Percentiles rank a stretch among this genome's conserved stretches.
phyloP scores from a whole-genome alignment of 2,329 filamentous ascomycete species.

The Nemania serpens region DNA sequence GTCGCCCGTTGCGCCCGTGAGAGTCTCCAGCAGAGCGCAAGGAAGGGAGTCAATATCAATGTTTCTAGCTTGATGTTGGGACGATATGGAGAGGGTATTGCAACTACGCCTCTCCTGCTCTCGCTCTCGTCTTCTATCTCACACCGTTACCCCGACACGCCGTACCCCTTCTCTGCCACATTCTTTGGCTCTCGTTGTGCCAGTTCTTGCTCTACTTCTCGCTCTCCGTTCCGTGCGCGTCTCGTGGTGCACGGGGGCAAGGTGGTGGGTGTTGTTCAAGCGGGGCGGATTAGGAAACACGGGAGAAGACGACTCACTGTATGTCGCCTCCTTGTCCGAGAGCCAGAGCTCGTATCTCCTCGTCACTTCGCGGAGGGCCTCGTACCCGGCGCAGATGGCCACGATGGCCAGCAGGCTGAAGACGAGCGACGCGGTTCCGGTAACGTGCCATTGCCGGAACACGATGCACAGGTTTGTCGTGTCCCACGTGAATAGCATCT shows the following conservation, averaged over 20 bases:
- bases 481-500: conserved; percentile 99
- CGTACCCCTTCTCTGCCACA: no score
- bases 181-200: background rate
- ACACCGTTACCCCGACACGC: no score
- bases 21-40: conserved; percentile 12
- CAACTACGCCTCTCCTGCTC: background rate
- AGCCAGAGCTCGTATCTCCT: conserved; percentile 73
- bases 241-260: no score
- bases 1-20: conserved; percentile 21
- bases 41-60: conserved; percentile 25
- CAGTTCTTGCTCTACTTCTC: no score
- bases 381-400: conserved; percentile 87
- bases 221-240: no score
- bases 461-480: conserved; percentile 94
- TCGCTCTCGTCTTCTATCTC: background rate
- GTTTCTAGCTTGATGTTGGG: conserved; percentile 10
- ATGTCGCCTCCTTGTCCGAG: conserved; percentile 53
- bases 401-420: conserved; percentile 83
- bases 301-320: conserved; percentile 52
- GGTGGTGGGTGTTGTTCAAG: no score
- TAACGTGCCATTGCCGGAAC: conserved; percentile 89
- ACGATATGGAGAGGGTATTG: conserved; percentile 1
- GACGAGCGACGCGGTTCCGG: conserved; percentile 73
- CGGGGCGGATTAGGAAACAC: background rate
- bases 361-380: conserved; percentile 78